phyloP scores from a whole-genome alignment of 1,139 yeast genomes.

The Protomyces inouyei region DNA sequence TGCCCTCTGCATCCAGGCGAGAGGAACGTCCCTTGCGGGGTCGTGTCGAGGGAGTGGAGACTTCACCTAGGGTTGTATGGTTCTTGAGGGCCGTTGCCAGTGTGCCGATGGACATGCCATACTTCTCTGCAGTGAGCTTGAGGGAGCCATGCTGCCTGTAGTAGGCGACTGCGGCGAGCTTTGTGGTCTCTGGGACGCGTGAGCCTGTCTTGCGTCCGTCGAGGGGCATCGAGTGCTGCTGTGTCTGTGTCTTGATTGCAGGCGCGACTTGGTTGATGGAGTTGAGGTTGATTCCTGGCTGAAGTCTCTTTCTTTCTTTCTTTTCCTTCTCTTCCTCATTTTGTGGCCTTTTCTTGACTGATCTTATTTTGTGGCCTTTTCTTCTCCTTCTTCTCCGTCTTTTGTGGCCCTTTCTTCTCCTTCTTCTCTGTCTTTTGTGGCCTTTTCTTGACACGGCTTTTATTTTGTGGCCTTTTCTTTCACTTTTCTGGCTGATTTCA shows the following conservation, averaged over 20 bases:
- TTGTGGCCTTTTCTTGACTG: no score
- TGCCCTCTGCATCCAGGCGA: not conserved
- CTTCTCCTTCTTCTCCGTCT: no score
- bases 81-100: not conserved
- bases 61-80: not conserved
- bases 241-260: not conserved
- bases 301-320: no score
- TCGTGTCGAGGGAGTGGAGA: not conserved
- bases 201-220: not conserved
- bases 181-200: not conserved
- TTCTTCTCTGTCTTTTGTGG: no score
- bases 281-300: not conserved
- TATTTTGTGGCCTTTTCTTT: no score
- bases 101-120: not conserved
- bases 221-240: not conserved
- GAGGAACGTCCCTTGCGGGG: not conserved
- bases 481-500: no score
- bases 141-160: not conserved
- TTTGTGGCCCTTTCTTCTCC: no score
- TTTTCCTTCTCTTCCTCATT: no score
- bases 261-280: not conserved
- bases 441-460: no score
- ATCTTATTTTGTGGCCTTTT: no score
- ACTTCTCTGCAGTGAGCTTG: conserved; percentile 1
- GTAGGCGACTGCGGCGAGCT: not conserved